Base-by-base conservation (phyloP, 495 filamentous ascomycete species). In the Daldinia caldariorum region DNA sequence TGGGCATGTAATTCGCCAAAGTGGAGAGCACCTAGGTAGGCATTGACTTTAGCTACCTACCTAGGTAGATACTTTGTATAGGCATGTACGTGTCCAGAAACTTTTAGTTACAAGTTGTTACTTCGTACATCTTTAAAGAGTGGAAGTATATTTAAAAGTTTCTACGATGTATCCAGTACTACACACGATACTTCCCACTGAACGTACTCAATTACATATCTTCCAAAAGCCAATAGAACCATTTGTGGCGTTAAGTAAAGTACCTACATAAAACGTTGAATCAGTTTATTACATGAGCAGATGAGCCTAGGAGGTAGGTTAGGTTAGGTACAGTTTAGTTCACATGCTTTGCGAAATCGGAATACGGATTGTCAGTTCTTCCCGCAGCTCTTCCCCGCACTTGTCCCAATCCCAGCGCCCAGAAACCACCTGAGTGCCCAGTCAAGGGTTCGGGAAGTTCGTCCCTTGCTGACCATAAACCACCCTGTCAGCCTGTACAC, bases 341-440 rank as follows among this genome's bases (percentile, higher is more conserved):
- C 62, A 56, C 57, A 70, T 63, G 53, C 59, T 71, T 71, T 71
- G 68, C 62, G 63, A 71, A 59, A 59, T 59, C 67, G 67, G 67
- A 61, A 65, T 55, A 47, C 63, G 68, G 68, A 55, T 22, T 62
- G 53, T 53, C 54, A 67, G 10, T 71, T 67, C 63, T 67, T 67
- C 59, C 68, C 38, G 50, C 16, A 41, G 31, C 50, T 18, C 29
- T 70, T 66, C 68, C 62, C 67, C 67, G 67, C 67, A 70, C 65
- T 70, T 56, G 57, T 61, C 56, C 50, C 50, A 53, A 22, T 32
- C 34, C 34, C 34, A 35, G 34, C 34, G 50, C 50, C 50, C 35
- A 58, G 26, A 26, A 26, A 26, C 26, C 26, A 26, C 1, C 34
- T 10, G 2, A 7, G 34, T 10, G 50, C 50, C 50, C 35, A 58